Base-by-base conservation (phyloP, 1,284 basidiomycete species). In the Austroboletus niveus region DNA sequence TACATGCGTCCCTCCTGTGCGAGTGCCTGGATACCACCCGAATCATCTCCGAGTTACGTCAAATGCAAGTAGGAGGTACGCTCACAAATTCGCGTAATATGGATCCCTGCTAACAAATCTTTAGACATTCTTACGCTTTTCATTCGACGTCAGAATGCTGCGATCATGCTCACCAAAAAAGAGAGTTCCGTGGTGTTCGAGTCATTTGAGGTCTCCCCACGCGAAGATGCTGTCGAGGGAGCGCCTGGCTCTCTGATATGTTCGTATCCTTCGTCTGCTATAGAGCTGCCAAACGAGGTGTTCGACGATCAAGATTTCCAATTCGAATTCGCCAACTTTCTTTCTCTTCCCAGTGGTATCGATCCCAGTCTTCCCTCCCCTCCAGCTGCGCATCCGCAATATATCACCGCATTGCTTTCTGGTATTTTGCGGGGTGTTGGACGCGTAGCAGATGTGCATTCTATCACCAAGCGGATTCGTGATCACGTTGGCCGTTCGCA, bases 251-350 rank as follows among this genome's bases (percentile, higher is more conserved):
- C 27, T 15, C 58, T 74, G 10, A 14, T 66, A 11, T 60, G 61
- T 24, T 59, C 58, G 3, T 73, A 63, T 47, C 72, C 71, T 17
- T 61, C 55, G 4, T 63, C 64, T 1, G 62, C 64, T 6, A 50
- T 66, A 24, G 50, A 53, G 3, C 32, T 62, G 2, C 59, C 60
- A 3, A 40, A 42, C 8, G 38, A 48, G 7, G 49, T 60, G 2
- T 52, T 61, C 36, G 29, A 53, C 11, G 52, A 70, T 24, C n/a
- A 31, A 12, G 24, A 30, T 0, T 66, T 68, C 46, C 55, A 47
- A 4, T 34, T 29, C 17, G 58, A 69, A 22, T 56, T 73, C 3
- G 53, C 64, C 5, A 53, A 59, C 12, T 65, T 65, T 49, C 54
- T 72, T 11, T 48, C 47, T 15, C 53, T 51, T 14, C 49, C 51